A percentile compares a stretch with the other conserved stretches of the same genome.
phyloP scores from a whole-genome alignment of 495 filamentous ascomycete species.

The Aspergillus haitiensis region DNA sequence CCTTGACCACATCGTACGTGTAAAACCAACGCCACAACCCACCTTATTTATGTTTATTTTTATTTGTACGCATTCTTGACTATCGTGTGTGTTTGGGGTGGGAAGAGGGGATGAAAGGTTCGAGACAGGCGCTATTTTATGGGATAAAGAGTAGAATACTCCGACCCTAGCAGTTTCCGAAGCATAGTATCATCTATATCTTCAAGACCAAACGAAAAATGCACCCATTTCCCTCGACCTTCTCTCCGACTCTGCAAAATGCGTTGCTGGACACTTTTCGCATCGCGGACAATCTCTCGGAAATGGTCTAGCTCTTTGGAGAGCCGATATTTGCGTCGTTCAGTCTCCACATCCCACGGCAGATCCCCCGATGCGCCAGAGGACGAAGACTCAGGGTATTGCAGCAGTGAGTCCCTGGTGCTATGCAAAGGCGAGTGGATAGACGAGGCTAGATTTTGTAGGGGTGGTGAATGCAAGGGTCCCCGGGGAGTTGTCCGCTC shows the following conservation, averaged over 20 bases:
- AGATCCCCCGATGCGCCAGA: conserved; percentile 1
- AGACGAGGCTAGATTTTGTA: conserved; percentile 24
- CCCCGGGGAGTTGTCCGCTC: neutral
- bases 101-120: no score
- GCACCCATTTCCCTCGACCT: conserved; percentile 40
- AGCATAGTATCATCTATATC: conserved; percentile 25
- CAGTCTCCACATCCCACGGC: conserved; percentile 38
- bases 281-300: conserved; percentile 23
- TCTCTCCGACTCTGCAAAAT: conserved; percentile 33
- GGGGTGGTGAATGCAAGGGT: conserved; percentile 2
- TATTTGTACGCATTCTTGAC: neutral
- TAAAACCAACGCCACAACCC: no score
- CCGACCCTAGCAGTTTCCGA: conserved; percentile 22
- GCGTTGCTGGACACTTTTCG: conserved; percentile 29
- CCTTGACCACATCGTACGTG: no score
- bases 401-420: neutral
- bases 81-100: neutral
- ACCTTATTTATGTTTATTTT: no score
- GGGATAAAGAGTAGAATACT: conserved; percentile 14
- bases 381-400: no score
- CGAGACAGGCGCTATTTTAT: neutral
- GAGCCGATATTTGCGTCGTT: conserved; percentile 31
- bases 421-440: conserved; percentile 16
- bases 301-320: conserved; percentile 31
- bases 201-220: conserved; percentile 36